These are phyloP conservation scores for Clavariopsis aquatica DNA, from an alignment of 495 filamentous ascomycete genomes.

Conservation along the genomic window DNA sequence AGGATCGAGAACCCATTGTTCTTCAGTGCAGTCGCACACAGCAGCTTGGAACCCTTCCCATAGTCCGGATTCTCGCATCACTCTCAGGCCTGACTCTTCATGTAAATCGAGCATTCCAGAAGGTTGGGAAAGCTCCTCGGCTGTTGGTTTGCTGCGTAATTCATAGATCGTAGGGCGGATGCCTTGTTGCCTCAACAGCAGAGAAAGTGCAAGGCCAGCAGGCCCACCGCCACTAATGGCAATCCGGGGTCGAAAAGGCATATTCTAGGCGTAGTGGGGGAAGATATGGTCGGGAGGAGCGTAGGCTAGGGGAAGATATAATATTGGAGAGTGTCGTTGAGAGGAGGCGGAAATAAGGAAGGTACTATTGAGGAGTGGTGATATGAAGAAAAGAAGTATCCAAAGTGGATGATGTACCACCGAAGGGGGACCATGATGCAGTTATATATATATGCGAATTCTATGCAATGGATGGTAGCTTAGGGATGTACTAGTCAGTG, in stretches of 20 bases:
- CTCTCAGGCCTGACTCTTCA: constrained; percentile 52
- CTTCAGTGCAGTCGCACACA: constrained; percentile 45
- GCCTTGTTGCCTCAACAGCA: constrained; percentile 36
- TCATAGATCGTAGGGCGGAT: constrained; percentile 58
- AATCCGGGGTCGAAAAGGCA: constrained; percentile 20
- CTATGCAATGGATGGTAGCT: too few species aligned
- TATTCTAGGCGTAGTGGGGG: not conserved
- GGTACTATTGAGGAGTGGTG: not conserved
- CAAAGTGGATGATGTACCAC: too few species aligned
- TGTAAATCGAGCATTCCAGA: constrained; percentile 61
- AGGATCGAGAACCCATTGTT: constrained; percentile 43
- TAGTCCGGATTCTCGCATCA: constrained; percentile 54
- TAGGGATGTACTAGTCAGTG: too few species aligned
- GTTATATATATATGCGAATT: not conserved
- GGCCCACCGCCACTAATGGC: constrained; percentile 38
- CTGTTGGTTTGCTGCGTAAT: constrained; percentile 46
- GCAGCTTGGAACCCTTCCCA: constrained; percentile 49
- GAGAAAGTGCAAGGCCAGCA: constrained; percentile 24
- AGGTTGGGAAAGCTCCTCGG: constrained; percentile 29
- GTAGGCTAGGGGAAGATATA: too few species aligned
- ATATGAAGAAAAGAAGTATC: too few species aligned
- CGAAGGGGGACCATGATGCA: not conserved
- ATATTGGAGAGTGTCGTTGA: not conserved
- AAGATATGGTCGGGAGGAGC: too few species aligned
- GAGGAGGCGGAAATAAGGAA: not conserved